Percentiles rank a stretch among this genome's conserved stretches.
Conservation (phyloP, 1,139 yeast genomes). For the Yamadazyma mexicana region DNA sequence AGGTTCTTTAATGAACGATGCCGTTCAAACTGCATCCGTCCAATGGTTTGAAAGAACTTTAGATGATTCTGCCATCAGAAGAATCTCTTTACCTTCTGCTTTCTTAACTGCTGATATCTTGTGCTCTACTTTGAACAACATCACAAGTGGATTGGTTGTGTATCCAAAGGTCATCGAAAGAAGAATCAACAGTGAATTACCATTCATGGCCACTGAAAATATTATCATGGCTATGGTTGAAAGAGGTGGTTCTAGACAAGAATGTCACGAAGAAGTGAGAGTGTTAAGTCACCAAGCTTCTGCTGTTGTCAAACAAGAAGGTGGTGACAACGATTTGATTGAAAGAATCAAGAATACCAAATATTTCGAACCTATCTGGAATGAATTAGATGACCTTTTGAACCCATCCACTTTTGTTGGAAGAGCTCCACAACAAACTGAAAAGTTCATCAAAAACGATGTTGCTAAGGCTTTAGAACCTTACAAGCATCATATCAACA, state of each 20-base stretch:
- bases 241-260: constrained; percentile 97
- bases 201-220: constrained; percentile 99
- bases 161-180: constrained; percentile 98
- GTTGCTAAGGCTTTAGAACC: constrained; percentile 83
- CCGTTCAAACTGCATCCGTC: constrained; percentile 94
- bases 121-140: constrained; percentile 84
- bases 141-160: constrained; percentile 92
- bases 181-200: constrained; percentile 91
- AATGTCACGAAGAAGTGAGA: constrained; percentile 96
- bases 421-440: constrained; percentile 98
- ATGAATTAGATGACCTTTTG: constrained; percentile 72
- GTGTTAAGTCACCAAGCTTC: constrained; percentile 97
- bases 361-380: constrained; percentile 90
- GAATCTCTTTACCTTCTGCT: constrained; percentile 95
- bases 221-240: constrained; percentile 99
- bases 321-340: constrained; percentile 96
- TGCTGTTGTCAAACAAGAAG: constrained; percentile 95
- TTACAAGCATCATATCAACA: constrained; percentile 57
- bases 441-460: constrained; percentile 81
- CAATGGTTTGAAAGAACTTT: constrained; percentile 99
- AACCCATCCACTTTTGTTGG: constrained; percentile 96
- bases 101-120: constrained; percentile 94
- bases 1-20: constrained; percentile 88
- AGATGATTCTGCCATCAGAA: constrained; percentile 97
- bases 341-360: constrained; percentile 79